Evolutionary conservation across 345 rosid species (phyloP).

Genomic region (Isatis tinctoria): DNA sequence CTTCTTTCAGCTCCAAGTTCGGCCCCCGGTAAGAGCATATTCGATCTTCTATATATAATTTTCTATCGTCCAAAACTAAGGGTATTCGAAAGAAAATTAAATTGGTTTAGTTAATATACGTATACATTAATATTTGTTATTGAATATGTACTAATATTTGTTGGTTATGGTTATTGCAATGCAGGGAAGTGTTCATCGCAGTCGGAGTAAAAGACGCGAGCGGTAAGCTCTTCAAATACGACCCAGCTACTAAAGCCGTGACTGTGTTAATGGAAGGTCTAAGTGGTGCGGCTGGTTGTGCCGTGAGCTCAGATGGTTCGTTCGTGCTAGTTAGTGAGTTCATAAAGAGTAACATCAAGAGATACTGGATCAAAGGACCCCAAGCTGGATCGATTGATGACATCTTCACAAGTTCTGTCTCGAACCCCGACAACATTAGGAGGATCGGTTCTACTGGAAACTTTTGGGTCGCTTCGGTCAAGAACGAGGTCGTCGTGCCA

Average conservation of each 20-base stretch:
- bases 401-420: constrained; percentile 7
- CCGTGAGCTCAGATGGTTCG: constrained; percentile 34
- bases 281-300: constrained; percentile 30
- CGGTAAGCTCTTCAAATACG: constrained; percentile 34
- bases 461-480: constrained; percentile 33
- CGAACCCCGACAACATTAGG: constrained; percentile 33
- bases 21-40: constrained; percentile 1
- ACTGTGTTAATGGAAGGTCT: constrained; percentile 22
- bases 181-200: constrained; percentile 24
- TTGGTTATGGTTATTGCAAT: neutral
- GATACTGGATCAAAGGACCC: constrained; percentile 31
- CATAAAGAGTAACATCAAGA: constrained; percentile 31
- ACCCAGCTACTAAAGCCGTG: constrained; percentile 27
- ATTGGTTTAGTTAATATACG: too few species aligned
- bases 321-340: constrained; percentile 29
- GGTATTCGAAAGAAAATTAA: too few species aligned
- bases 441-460: constrained; percentile 25
- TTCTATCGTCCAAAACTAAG: neutral
- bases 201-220: constrained; percentile 23
- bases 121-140: too few species aligned
- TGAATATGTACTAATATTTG: neutral
- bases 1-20: constrained; percentile 39
- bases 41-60: neutral
- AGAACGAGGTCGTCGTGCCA: constrained; percentile 13
- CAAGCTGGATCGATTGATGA: constrained; percentile 26